phyloP scores from a whole-genome alignment of 495 filamentous ascomycete genomes.

The Aspergillus mulundensis region DNA sequence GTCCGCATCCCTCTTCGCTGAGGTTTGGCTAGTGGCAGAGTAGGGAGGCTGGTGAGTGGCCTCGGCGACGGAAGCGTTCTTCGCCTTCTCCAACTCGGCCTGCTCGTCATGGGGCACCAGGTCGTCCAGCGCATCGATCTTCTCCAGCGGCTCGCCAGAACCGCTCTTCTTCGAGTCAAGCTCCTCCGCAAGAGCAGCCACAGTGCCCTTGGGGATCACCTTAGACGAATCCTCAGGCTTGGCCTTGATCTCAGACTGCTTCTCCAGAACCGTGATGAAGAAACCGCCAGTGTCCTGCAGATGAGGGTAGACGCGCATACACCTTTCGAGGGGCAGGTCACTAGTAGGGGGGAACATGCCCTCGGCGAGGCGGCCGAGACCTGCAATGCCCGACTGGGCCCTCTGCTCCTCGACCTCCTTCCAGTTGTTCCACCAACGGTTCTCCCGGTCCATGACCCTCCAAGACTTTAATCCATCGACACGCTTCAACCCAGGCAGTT shows the following conservation, averaged over 20 bases:
- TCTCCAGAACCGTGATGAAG: constrained; percentile 94
- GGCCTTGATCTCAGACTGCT: constrained; percentile 79
- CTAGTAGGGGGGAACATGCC: constrained; percentile 77
- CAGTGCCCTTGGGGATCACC: constrained; percentile 47
- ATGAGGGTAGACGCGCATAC: constrained; percentile 92
- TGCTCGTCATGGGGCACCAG: constrained; percentile 36
- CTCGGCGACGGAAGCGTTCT: constrained; percentile 43
- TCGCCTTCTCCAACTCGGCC: constrained; percentile 33
- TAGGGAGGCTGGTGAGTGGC: constrained; percentile 38
- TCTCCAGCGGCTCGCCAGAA: constrained; percentile 36
- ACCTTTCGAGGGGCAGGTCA: constrained; percentile 75
- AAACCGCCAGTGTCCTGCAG: constrained; percentile 94
- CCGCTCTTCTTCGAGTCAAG: constrained; percentile 47
- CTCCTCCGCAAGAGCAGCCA: constrained; percentile 54
- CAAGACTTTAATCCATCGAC: constrained; percentile 67
- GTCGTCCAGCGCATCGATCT: constrained; percentile 49
- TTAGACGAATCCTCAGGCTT: constrained; percentile 68
- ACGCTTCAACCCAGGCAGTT: constrained; percentile 72
- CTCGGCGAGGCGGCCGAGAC: constrained; percentile 60
- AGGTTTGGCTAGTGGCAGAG: constrained; percentile 28
- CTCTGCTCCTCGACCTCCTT: constrained; percentile 66
- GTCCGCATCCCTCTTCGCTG: constrained; percentile 38
- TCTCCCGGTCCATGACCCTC: constrained; percentile 84
- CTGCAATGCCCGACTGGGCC: constrained; percentile 51
- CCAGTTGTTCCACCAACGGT: constrained; percentile 70